Percentiles rank a stretch among this genome's conserved stretches.
Conservation (phyloP, 1,284 basidiomycete genomes). For the Baeospora myosura region DNA sequence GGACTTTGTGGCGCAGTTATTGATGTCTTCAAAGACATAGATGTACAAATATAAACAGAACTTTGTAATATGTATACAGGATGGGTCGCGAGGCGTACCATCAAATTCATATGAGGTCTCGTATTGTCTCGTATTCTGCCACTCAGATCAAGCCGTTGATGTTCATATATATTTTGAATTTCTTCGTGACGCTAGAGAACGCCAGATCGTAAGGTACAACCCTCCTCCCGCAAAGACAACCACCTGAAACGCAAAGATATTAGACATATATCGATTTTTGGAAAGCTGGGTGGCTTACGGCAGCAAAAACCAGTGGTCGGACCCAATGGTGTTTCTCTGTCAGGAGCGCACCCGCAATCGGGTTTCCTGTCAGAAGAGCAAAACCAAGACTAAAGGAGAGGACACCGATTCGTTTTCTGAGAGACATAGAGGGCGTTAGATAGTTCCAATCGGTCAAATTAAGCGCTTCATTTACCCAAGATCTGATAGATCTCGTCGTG, state of each 20-base stretch:
- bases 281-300: slow-evolving; percentile 24
- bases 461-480: slow-evolving; percentile 27
- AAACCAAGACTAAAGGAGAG: slow-evolving; percentile 33
- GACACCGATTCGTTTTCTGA: slow-evolving; percentile 34
- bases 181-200: slow-evolving; percentile 20
- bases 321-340: slow-evolving; percentile 14
- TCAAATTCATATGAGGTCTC: no score
- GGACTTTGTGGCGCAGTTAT: no score
- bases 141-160: no score
- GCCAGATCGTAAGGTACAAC: slow-evolving; percentile 22
- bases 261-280: no score
- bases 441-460: not conserved
- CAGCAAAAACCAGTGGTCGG: slow-evolving; percentile 15
- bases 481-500: slow-evolving; percentile 31
- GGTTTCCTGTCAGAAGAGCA: slow-evolving; percentile 17
- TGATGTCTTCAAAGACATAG: no score
- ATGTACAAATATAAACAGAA: no score
- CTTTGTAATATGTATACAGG: no score
- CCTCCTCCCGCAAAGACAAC: slow-evolving; percentile 18
- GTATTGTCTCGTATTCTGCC: no score
- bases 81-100: no score
- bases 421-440: not conserved
- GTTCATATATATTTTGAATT: slow-evolving; percentile 16
- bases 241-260: no score
- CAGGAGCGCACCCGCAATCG: slow-evolving; percentile 16